Conservation (phyloP, 768 basidiomycete genomes). For the Russula sp. region DNA sequence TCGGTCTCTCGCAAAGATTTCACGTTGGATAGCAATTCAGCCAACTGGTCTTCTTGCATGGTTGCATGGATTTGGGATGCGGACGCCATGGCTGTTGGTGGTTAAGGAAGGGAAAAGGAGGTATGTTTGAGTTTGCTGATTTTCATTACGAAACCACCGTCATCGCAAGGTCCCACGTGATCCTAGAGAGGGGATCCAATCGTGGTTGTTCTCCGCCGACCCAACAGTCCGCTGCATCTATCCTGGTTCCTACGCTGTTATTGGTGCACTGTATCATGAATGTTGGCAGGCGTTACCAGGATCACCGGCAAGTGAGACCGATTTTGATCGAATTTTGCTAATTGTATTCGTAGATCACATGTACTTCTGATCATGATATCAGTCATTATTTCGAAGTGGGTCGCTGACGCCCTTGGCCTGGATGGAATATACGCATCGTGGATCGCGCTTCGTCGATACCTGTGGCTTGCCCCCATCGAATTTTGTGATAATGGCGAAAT, state of each 20-base stretch:
- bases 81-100: too few relatives aligned
- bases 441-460: constrained; percentile 69
- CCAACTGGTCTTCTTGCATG: too few relatives aligned
- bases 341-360: constrained; percentile 52
- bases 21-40: too few relatives aligned
- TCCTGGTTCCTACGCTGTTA: constrained; percentile 74
- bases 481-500: constrained; percentile 64
- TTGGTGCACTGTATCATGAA: constrained; percentile 72
- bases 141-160: too few relatives aligned
- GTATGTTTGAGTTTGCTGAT: too few relatives aligned
- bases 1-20: too few relatives aligned
- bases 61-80: too few relatives aligned
- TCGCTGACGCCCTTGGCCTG: constrained; percentile 65
- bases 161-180: too few relatives aligned
- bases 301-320: constrained; percentile 59
- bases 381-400: constrained; percentile 75
- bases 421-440: constrained; percentile 70
- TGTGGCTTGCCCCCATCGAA: constrained; percentile 64
- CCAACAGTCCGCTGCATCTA: constrained; percentile 64
- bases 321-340: not conserved
- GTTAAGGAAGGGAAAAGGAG: too few relatives aligned
- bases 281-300: constrained; percentile 72
- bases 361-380: constrained; percentile 81
- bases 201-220: constrained; percentile 70
- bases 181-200: too few relatives aligned